These are phyloP conservation scores for Mortierella sp. DNA, from an alignment of 371 early-diverging fungal species.

Conservation along the genomic window DNA sequence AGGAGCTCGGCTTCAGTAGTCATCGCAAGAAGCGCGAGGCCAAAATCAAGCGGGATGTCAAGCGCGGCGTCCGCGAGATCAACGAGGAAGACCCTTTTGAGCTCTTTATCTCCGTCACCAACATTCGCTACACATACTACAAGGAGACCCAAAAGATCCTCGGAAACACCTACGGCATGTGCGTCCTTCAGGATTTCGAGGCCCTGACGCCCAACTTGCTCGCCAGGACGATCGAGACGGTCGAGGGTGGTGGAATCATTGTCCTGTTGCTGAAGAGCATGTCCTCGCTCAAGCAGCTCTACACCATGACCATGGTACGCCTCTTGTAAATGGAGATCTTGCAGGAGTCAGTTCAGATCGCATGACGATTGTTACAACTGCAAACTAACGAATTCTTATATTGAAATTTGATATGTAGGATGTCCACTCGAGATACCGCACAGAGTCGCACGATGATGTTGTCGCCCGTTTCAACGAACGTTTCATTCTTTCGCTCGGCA, in stretches of 20 bases:
- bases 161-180: constrained; percentile 99
- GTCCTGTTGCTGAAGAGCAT: constrained; percentile 95
- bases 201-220: constrained; percentile 98
- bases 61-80: constrained; percentile 89
- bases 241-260: constrained; percentile 99
- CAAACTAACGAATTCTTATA: not conserved
- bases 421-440: constrained; percentile 94
- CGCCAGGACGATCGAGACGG: constrained; percentile 98
- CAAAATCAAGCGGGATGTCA: constrained; percentile 92
- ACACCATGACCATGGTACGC: constrained; percentile 95
- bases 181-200: constrained; percentile 99
- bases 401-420: constrained; percentile 65
- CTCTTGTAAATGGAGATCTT: not conserved
- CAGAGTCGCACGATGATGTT: constrained; percentile 94
- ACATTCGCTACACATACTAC: constrained; percentile 98
- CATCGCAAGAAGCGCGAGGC: constrained; percentile 97
- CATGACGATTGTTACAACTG: not conserved
- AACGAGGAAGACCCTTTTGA: constrained; percentile 97
- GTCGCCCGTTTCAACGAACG: constrained; percentile 98
- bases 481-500: constrained; percentile 94
- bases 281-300: constrained; percentile 95
- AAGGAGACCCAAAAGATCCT: constrained; percentile 99
- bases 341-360: not conserved
- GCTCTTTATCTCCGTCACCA: constrained; percentile 93
- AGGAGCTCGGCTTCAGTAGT: constrained; percentile 95